A percentile compares a stretch with the other conserved stretches of the same genome.
Conservation (phyloP, 352 stramenopile species). For the Pythium phragmitis region DNA sequence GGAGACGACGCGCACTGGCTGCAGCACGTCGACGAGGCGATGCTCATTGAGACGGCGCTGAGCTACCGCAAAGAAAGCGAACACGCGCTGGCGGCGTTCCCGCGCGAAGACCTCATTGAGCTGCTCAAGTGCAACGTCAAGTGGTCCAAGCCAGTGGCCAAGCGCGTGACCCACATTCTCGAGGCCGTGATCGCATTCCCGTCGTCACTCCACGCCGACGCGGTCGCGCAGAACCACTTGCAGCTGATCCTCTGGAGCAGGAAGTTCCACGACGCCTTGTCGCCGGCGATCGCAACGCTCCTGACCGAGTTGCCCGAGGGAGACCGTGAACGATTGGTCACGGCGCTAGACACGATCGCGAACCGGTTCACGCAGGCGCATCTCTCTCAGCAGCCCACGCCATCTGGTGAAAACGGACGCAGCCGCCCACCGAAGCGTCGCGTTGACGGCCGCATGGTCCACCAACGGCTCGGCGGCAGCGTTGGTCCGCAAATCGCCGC, state of each 20-base stretch:
- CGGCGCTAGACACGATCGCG: slow-evolving; percentile 35
- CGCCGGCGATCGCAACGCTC: slow-evolving; percentile 51
- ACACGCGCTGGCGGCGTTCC: slow-evolving; percentile 25
- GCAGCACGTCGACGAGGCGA: slow-evolving; percentile 25
- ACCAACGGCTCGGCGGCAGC: slow-evolving; percentile 34
- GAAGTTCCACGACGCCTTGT: slow-evolving; percentile 57
- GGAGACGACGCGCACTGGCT: slow-evolving; percentile 8
- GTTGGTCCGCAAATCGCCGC: slow-evolving; percentile 39
- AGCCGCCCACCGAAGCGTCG: slow-evolving; percentile 28
- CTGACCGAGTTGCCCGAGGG: slow-evolving; percentile 27
- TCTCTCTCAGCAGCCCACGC: background rate
- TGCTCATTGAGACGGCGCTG: slow-evolving; percentile 41
- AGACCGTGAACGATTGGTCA: slow-evolving; percentile 30
- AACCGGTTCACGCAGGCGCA: slow-evolving; percentile 31
- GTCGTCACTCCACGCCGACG: background rate
- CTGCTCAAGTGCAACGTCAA: slow-evolving; percentile 78
- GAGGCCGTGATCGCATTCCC: slow-evolving; percentile 63
- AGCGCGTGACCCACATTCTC: slow-evolving; percentile 61
- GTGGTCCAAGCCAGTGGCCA: slow-evolving; percentile 66
- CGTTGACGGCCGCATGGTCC: slow-evolving; percentile 53
- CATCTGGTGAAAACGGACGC: slow-evolving; percentile 4
- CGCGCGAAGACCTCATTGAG: slow-evolving; percentile 52
- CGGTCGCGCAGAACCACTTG: slow-evolving; percentile 33
- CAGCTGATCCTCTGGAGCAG: slow-evolving; percentile 71
- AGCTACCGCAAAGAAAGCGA: slow-evolving; percentile 36